Conservation (phyloP, 805 yeast species). For the Suhomyces vadensis region DNA sequence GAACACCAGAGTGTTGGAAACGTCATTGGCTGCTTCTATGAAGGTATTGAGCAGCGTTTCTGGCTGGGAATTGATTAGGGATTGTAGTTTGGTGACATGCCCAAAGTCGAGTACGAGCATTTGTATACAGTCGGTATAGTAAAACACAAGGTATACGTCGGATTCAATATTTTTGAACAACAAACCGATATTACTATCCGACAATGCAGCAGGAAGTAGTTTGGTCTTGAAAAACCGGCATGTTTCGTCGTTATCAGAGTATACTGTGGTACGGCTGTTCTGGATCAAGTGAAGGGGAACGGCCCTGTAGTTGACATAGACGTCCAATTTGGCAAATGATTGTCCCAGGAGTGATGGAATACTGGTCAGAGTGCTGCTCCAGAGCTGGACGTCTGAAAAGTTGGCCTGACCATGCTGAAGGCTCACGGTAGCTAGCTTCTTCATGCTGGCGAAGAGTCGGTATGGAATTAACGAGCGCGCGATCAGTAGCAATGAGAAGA, state of each 20-base stretch:
- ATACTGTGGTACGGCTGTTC: slow-evolving; percentile 22
- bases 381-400: neutral
- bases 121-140: slow-evolving; percentile 16
- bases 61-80: neutral
- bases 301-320: slow-evolving; percentile 17
- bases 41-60: slow-evolving; percentile 1
- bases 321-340: slow-evolving; percentile 7
- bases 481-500: neutral
- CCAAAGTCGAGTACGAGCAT: slow-evolving; percentile 22
- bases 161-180: slow-evolving; percentile 16
- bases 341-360: neutral
- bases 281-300: slow-evolving; percentile 29
- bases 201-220: slow-evolving; percentile 13
- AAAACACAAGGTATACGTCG: slow-evolving; percentile 25
- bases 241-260: slow-evolving; percentile 19
- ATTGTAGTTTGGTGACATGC: neutral
- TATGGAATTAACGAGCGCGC: neutral
- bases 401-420: neutral
- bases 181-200: slow-evolving; percentile 18
- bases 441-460: neutral
- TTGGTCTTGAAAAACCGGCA: slow-evolving; percentile 21
- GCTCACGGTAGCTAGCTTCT: neutral
- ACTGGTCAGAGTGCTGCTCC: neutral
- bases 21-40: neutral
- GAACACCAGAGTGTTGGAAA: slow-evolving; percentile 23